Base-by-base conservation (phyloP, 2,329 filamentous ascomycete species). In the Pezicula rhizophila region DNA sequence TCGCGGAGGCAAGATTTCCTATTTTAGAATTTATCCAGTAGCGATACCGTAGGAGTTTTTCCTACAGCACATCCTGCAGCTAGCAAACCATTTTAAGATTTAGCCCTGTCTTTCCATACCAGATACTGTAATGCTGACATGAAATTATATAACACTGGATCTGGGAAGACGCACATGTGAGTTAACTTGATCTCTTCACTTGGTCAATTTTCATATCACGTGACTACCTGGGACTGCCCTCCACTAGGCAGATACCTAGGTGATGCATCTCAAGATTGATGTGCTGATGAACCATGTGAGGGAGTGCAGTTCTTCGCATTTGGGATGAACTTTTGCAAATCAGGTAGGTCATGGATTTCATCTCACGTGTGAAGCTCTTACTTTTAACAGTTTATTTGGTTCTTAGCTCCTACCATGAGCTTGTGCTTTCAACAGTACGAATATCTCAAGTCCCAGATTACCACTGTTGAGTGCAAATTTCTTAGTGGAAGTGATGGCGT, bases 151-250 rank as follows among this genome's bases (percentile, higher is more conserved):
- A 31, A 10, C 53, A 91, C 87, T 0, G 87, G 87, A 1, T 88
- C 79, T 54, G 87, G 87, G 2, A 91, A 91, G 64, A 90, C 87
- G 3, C 82, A 85, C 55, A 78, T 90, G 85, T 88, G 75, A 67
- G 76, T 66, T 38, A 31, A 4, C 28, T 31, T 12, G 28, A 10
- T 31, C 3, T 31, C 28, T 17, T 33, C n/a, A 28, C 28, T 43
- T 5, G 12, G 41, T 23, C 39, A 25, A 45, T 18, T 17, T 14
- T 23, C 20, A 28, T 46, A 18, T 28, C 14, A 14, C 11, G 18
- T 33, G 41, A 10, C 15, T 12, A 23, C 3, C 5, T 4, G 5
- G 8, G 1, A 2, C 26, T 8, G 11, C 7, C n/a, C n/a, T n/a
- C n/a, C n/a, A n/a, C n/a, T n/a, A n/a, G n/a, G 2, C 15, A 43